Conservation (phyloP, 108 stramenopile genomes). For the Cyclostephanos tholiformis region DNA sequence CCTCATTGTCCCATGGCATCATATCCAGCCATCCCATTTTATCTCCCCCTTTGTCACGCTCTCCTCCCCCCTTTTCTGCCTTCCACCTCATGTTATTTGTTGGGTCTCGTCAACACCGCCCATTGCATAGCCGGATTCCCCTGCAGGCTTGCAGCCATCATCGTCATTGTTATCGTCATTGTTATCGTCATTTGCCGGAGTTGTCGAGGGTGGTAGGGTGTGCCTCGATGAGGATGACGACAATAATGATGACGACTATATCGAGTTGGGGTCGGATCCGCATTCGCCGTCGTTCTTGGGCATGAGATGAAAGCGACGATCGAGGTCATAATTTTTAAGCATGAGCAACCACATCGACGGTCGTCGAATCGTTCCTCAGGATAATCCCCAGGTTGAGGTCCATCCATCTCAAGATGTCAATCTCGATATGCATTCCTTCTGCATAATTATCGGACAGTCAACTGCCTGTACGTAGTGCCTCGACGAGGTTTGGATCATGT, state of each 20-base stretch:
- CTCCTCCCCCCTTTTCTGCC: too few relatives aligned
- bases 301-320: conserved; percentile 54
- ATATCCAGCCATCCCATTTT: too few relatives aligned
- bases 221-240: conserved; percentile 61
- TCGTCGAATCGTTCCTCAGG: conserved; percentile 69
- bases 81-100: too few relatives aligned
- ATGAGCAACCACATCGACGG: conserved; percentile 76
- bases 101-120: too few relatives aligned
- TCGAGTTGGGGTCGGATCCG: background rate
- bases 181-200: too few relatives aligned
- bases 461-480: conserved; percentile 79
- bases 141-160: too few relatives aligned
- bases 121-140: too few relatives aligned
- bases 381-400: conserved; percentile 88
- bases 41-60: too few relatives aligned
- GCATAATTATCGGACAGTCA: conserved; percentile 68
- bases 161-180: too few relatives aligned
- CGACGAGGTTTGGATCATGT: conserved; percentile 69
- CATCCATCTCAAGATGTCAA: conserved; percentile 74
- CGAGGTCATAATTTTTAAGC: conserved; percentile 62
- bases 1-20: too few relatives aligned
- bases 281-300: conserved; percentile 20
- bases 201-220: conserved; percentile 88
- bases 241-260: conserved; percentile 22
- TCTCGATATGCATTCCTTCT: conserved; percentile 92